Evolutionary conservation across 768 basidiomycete species (phyloP).

Genomic region (Trametopsis cervina): DNA sequence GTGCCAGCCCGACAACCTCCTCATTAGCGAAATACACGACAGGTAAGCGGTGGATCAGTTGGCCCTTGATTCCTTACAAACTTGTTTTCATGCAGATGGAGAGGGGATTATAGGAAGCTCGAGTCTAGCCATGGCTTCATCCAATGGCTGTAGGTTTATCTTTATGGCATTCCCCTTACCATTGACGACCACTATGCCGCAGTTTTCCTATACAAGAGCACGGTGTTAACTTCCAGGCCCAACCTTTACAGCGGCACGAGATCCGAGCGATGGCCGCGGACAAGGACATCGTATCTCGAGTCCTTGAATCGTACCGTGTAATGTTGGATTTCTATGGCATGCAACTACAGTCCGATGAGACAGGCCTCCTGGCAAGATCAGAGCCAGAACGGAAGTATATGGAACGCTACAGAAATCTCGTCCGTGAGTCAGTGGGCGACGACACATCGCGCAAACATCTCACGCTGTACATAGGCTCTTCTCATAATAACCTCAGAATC

Average conservation of each 20-base stretch:
- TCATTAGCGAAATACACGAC: slow-evolving; percentile 57
- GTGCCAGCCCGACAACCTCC: slow-evolving; percentile 54
- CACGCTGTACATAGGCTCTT: slow-evolving; percentile 35
- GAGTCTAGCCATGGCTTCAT: slow-evolving; percentile 70
- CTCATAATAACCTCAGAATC: slow-evolving; percentile 74
- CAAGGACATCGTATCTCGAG: slow-evolving; percentile 37
- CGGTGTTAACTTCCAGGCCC: slow-evolving; percentile 64
- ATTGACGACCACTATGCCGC: neutral
- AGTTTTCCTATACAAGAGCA: slow-evolving; percentile 72
- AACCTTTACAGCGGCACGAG: slow-evolving; percentile 63
- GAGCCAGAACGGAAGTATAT: slow-evolving; percentile 38
- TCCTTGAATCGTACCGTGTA: slow-evolving; percentile 56
- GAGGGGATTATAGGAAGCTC: slow-evolving; percentile 51
- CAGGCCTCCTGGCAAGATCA: slow-evolving; percentile 52
- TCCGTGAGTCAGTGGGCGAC: slow-evolving; percentile 39
- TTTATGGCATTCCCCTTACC: neutral
- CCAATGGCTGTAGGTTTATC: slow-evolving; percentile 63
- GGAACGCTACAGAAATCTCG: slow-evolving; percentile 57
- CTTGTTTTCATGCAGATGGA: slow-evolving; percentile 42
- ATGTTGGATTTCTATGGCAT: slow-evolving; percentile 84
- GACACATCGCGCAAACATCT: neutral
- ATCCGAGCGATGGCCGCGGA: slow-evolving; percentile 47
- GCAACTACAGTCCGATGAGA: slow-evolving; percentile 48
- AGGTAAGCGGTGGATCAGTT: slow-evolving; percentile 30
- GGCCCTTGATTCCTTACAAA: neutral